A percentile compares a stretch with the other conserved stretches of the same genome.
Conservation (phyloP, 108 stramenopile species). For the Nitzschia sp. region DNA sequence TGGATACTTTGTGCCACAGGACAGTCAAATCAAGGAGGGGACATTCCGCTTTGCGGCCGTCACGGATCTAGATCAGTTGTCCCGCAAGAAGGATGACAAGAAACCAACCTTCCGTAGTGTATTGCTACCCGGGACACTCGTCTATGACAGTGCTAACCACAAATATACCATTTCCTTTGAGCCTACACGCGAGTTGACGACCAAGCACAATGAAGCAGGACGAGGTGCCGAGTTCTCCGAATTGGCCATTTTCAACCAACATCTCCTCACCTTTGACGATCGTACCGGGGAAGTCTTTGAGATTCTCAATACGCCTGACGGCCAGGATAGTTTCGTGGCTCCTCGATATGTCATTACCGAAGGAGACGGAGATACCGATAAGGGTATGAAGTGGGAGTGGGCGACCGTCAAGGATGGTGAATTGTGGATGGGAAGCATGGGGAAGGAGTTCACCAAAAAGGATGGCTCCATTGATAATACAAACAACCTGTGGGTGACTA, state of each 20-base stretch:
- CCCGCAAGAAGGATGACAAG: constrained; percentile 47
- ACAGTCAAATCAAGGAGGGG: constrained; percentile 43
- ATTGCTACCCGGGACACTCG: constrained; percentile 66
- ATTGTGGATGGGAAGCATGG: constrained; percentile 88
- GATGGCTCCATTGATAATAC: constrained; percentile 82
- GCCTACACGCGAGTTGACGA: constrained; percentile 54
- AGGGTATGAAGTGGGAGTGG: constrained; percentile 97
- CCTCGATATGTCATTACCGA: constrained; percentile 91
- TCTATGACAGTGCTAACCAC: constrained; percentile 33
- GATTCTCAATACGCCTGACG: constrained; percentile 66
- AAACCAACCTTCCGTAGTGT: constrained; percentile 71
- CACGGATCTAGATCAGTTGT: constrained; percentile 85
- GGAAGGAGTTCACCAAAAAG: constrained; percentile 87
- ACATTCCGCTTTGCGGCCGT: constrained; percentile 81
- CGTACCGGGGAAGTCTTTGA: constrained; percentile 96
- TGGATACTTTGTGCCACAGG: constrained; percentile 68
- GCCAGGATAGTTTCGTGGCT: constrained; percentile 68
- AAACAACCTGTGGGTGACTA: constrained; percentile 90
- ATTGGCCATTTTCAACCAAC: constrained; percentile 78
- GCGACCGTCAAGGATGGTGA: constrained; percentile 89
- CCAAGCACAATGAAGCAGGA: constrained; percentile 92
- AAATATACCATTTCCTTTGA: constrained; percentile 63
- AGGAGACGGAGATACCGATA: constrained; percentile 91
- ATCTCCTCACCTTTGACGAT: constrained; percentile 90
- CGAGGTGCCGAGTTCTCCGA: constrained; percentile 93